phyloP scores from a whole-genome alignment of 371 early-diverging fungal genomes.

The Ordospora pajunii region DNA sequence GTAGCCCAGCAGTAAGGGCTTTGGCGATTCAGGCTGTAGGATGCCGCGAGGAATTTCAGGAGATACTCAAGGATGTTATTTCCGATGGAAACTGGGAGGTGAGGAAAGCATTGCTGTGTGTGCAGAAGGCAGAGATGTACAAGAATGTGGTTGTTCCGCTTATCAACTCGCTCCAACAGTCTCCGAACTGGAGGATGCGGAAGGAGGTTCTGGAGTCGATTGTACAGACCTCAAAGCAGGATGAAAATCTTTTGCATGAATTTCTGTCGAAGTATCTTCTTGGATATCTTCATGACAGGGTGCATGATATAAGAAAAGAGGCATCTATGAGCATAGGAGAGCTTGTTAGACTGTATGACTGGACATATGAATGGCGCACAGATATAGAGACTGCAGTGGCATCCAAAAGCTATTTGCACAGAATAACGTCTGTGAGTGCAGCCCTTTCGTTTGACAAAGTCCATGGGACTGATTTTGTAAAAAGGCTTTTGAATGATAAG shows the following conservation, averaged over 20 bases:
- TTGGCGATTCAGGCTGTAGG: background rate
- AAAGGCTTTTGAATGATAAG: slow-evolving; percentile 9
- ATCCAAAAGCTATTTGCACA: background rate
- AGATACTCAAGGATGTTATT: background rate
- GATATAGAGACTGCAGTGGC: background rate
- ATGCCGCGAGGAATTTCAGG: background rate
- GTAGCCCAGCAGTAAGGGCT: slow-evolving; percentile 3
- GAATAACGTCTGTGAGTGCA: background rate
- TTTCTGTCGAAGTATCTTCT: slow-evolving; percentile 16
- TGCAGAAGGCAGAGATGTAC: slow-evolving; percentile 27
- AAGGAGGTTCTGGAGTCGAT: slow-evolving; percentile 30
- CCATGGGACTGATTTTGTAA: slow-evolving; percentile 9
- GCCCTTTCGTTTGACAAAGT: slow-evolving; percentile 15
- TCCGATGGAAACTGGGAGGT: slow-evolving; percentile 19
- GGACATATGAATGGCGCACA: background rate
- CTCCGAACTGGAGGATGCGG: slow-evolving; percentile 24
- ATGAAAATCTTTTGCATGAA: background rate
- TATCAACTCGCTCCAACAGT: slow-evolving; percentile 13
- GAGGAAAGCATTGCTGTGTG: slow-evolving; percentile 23
- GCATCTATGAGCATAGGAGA: background rate
- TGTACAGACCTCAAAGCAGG: background rate
- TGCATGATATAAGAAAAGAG: slow-evolving; percentile 26
- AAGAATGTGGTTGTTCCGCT: slow-evolving; percentile 15
- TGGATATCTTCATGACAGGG: slow-evolving; percentile 19
- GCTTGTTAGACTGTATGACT: background rate